Evolutionary conservation across 257 asterid species (phyloP).

Genomic region (Asclepias syriaca): DNA sequence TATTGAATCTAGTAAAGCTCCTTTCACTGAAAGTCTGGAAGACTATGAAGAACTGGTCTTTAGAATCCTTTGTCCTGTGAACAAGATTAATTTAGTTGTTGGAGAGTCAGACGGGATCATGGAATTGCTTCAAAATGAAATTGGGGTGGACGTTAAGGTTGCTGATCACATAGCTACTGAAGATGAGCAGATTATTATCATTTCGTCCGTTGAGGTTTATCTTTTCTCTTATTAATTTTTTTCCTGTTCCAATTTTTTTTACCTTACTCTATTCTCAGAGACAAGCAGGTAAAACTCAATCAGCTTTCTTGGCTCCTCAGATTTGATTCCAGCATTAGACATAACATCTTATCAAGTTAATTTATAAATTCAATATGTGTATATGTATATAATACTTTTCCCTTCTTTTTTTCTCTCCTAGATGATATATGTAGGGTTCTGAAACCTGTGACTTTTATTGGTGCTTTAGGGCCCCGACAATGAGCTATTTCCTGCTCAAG

Average conservation of each 20-base stretch:
- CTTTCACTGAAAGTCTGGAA: constrained; percentile 40
- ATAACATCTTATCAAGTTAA: neutral
- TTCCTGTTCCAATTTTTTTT: neutral
- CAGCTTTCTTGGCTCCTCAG: constrained; percentile 1
- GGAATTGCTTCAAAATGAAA: constrained; percentile 68
- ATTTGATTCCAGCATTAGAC: neutral
- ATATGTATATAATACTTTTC: neutral
- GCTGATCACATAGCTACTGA: constrained; percentile 51
- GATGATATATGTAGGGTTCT: neutral
- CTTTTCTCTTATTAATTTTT: constrained; percentile 1
- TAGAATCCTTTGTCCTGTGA: constrained; percentile 76
- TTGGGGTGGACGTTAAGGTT: constrained; percentile 67
- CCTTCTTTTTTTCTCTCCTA: neutral
- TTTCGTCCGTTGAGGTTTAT: constrained; percentile 75
- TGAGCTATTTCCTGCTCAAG: constrained; percentile 92
- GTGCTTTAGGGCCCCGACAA: constrained; percentile 74
- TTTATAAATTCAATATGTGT: neutral
- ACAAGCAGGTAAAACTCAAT: neutral
- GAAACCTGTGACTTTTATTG: constrained; percentile 24
- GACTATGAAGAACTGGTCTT: constrained; percentile 63
- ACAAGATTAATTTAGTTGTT: constrained; percentile 55
- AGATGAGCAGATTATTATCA: constrained; percentile 54
- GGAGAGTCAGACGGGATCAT: constrained; percentile 76
- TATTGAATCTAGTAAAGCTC: constrained; percentile 42
- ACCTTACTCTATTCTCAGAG: neutral